These are phyloP conservation scores for Fusarium sp. DNA, from an alignment of 2,329 filamentous ascomycete genomes.

Conservation along the genomic window DNA sequence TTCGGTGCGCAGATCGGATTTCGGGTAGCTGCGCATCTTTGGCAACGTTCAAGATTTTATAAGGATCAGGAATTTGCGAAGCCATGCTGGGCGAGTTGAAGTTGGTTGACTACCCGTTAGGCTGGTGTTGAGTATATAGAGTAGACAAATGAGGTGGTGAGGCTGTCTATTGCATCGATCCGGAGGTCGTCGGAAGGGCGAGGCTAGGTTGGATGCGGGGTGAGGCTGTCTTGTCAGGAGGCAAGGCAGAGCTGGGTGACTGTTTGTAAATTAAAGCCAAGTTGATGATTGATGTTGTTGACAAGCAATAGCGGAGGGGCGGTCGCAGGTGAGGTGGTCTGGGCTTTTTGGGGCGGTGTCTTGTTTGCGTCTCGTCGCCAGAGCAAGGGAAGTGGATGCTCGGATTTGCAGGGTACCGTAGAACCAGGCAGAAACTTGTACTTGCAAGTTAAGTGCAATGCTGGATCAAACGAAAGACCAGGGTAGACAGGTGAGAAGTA, in stretches of 20 bases:
- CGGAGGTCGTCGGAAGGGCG: constrained; percentile 41
- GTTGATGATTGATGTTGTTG: constrained; percentile 42
- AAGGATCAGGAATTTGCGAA: constrained; percentile 78
- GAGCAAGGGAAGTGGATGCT: constrained; percentile 46
- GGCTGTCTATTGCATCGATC: constrained; percentile 46
- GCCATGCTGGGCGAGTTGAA: constrained; percentile 56
- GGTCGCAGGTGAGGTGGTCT: constrained; percentile 44
- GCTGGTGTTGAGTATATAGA: constrained; percentile 38
- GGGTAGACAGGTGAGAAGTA: constrained; percentile 35
- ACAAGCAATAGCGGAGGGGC: constrained; percentile 24
- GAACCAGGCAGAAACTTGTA: constrained; percentile 47
- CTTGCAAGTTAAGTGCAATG: constrained; percentile 41
- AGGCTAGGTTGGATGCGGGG: constrained; percentile 38
- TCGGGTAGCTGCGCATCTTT: constrained; percentile 77
- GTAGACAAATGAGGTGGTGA: constrained; percentile 22
- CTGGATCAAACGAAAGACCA: constrained; percentile 47
- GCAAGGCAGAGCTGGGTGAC: constrained; percentile 40
- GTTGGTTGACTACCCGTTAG: constrained; percentile 30
- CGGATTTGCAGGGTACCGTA: constrained; percentile 45
- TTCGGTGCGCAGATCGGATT: constrained; percentile 85
- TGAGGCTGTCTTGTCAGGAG: constrained; percentile 45
- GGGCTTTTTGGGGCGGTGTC: constrained; percentile 48
- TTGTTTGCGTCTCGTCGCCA: constrained; percentile 46
- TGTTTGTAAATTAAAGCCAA: constrained; percentile 45
- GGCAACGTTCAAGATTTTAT: constrained; percentile 79